These are phyloP conservation scores for Gleditsia sinensis DNA, from an alignment of 306 rosid species.

Conservation along the genomic window DNA sequence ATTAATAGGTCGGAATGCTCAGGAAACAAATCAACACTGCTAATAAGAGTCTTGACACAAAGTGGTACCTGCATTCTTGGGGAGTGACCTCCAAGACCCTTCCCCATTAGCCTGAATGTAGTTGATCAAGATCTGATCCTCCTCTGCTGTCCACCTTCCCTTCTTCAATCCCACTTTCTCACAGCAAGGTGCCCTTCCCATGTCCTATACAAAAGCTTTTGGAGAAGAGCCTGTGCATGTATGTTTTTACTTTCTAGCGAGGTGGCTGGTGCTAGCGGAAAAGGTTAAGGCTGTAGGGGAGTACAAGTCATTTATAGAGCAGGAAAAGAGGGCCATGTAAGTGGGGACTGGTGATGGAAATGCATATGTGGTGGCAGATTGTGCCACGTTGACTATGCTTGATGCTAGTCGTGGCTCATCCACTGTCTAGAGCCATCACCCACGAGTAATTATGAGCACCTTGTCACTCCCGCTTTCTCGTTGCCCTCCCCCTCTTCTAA, in stretches of 20 bases:
- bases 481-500: no score
- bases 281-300: not conserved
- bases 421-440: slow-evolving; percentile 36
- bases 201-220: not conserved
- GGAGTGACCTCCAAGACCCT: slow-evolving; percentile 91
- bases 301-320: slow-evolving; percentile 1
- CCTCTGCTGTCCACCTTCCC: slow-evolving; percentile 85
- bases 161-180: slow-evolving; percentile 80
- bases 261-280: not conserved
- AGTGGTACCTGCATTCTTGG: slow-evolving; percentile 93
- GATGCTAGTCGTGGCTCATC: slow-evolving; percentile 49
- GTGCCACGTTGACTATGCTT: slow-evolving; percentile 46
- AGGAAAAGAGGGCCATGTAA: not conserved
- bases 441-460: no score
- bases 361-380: slow-evolving; percentile 42
- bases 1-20: no score
- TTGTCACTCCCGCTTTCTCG: no score
- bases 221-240: not conserved
- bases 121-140: slow-evolving; percentile 60
- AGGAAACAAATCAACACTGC: no score
- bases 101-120: slow-evolving; percentile 75
- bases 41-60: no score
- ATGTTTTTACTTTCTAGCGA: not conserved
- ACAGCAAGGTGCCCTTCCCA: slow-evolving; percentile 96
- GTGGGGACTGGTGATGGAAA: slow-evolving; percentile 16